Base-by-base conservation (phyloP, 1,284 basidiomycete genomes). In the Trichosporon coremiiforme region DNA sequence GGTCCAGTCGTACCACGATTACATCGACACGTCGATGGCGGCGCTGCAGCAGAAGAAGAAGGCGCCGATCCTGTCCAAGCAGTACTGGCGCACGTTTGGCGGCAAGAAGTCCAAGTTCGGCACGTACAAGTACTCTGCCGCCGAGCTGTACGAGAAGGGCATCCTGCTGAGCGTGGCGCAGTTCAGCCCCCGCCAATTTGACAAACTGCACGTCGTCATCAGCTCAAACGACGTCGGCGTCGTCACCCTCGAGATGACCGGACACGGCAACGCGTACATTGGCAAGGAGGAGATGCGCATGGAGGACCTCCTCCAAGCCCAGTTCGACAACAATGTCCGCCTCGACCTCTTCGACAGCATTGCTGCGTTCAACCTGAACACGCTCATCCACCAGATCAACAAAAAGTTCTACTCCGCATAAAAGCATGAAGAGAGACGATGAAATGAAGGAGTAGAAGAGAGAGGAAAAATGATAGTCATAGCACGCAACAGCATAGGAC, bases 41-140 rank as follows among this genome's bases (percentile, higher is more conserved):
- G 95, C 93, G 4, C 94, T 99, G 90, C 96, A 98, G 81, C 90
- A 91, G 72, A 97, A 95, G 87, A 93, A 91, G 79, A 90, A 93
- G 64, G 86, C 97, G 71, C 95, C 95, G 0, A 98, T 98, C 84
- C 75, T 82, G 74, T 93, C 93, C 9, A 92, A 93, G 80, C 96
- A 99, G 80, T 98, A 90, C 82, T 92, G 91, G 82, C 97, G 99
- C 82, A 87, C 94, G 75, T 89, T 93, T 22, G 90, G 93, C 69
- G 95, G 95, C 50, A 90, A 91, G 81, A 87, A 86, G 66, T 86
- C 93, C 60, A 90, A 95, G 79, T 98, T 97, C 80, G 97, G 97
- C 12, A 95, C 94, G n/a, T 98, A 91, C 87, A 90, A 91, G 81
- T 99, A 98, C 82, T 91, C 92, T 36, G 95, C 94, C 15, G 91